These are phyloP conservation scores for Biscutella laevigata DNA, from an alignment of 441 rosid species.

Conservation along the genomic window DNA sequence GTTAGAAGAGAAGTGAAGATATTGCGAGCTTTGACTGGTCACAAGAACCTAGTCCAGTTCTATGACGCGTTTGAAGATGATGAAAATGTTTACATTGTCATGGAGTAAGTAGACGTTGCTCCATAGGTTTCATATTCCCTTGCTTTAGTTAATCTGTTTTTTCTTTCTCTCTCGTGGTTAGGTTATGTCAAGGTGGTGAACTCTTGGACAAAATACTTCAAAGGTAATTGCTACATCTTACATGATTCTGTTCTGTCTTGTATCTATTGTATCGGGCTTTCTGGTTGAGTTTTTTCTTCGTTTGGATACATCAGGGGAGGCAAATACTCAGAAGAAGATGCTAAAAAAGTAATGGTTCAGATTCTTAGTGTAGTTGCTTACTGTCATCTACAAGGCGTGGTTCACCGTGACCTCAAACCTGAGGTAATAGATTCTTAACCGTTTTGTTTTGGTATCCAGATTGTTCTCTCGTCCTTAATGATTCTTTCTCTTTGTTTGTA, in stretches of 20 bases:
- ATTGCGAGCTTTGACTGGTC: slow-evolving; percentile 67
- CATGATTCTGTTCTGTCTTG: too few species aligned
- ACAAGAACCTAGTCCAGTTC: slow-evolving; percentile 74
- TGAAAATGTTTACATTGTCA: slow-evolving; percentile 65
- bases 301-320: slow-evolving; percentile 92
- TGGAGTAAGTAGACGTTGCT: slow-evolving; percentile 65
- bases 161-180: slow-evolving; percentile 21
- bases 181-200: slow-evolving; percentile 87
- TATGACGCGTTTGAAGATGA: slow-evolving; percentile 80
- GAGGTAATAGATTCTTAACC: too few species aligned
- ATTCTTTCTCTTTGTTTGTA: slow-evolving; percentile 18
- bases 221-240: slow-evolving; percentile 39
- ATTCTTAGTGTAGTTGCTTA: slow-evolving; percentile 65
- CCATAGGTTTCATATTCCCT: too few species aligned
- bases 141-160: too few species aligned
- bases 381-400: slow-evolving; percentile 90
- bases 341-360: slow-evolving; percentile 73
- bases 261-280: slow-evolving; percentile 5
- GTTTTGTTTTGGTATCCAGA: too few species aligned
- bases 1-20: slow-evolving; percentile 89
- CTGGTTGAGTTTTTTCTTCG: slow-evolving; percentile 15
- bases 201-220: slow-evolving; percentile 74
- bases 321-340: slow-evolving; percentile 84
- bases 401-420: slow-evolving; percentile 92
- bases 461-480: slow-evolving; percentile 1